These are phyloP conservation scores for Chondrus crispus DNA, from an alignment of 23 red algal species.

Conservation along the genomic window DNA sequence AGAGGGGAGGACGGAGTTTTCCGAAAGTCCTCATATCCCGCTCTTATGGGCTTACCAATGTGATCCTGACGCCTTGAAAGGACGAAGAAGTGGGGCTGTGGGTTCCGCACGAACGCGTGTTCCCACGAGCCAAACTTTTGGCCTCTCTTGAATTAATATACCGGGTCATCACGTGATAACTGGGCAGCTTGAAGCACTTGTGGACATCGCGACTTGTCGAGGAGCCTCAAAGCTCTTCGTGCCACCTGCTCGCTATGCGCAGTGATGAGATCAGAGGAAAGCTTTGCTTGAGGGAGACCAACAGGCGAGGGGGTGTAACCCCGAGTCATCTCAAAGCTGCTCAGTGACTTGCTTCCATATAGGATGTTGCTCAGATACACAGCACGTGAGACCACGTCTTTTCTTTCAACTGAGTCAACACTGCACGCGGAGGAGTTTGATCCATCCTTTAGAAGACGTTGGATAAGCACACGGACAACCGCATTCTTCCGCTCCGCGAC, in stretches of 20 bases:
- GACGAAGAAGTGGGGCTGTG: not conserved
- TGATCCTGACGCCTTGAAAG: not conserved
- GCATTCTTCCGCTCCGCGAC: too few relatives aligned
- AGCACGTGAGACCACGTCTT: not conserved
- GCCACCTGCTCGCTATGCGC: conserved; percentile 21
- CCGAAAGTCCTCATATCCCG: conserved; percentile 36
- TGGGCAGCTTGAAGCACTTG: not conserved
- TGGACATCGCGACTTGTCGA: not conserved
- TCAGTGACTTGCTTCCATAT: not conserved
- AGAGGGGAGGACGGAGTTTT: not conserved
- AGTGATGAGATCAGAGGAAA: not conserved
- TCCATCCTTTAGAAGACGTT: too few relatives aligned
- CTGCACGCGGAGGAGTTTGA: too few relatives aligned
- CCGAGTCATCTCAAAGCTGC: not conserved
- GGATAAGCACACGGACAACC: too few relatives aligned
- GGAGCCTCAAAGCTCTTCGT: not conserved
- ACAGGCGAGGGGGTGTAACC: not conserved
- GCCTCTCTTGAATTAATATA: conserved; percentile 17
- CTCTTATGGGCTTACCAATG: not conserved
- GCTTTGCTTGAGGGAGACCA: not conserved
- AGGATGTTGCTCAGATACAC: not conserved
- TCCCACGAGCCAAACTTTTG: conserved; percentile 35
- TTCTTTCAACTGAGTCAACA: too few relatives aligned
- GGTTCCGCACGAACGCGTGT: not conserved
- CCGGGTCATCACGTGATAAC: not conserved